Percentiles rank a stretch among this genome's conserved stretches.
Conservation (phyloP, 2,329 filamentous ascomycete species). For the Fusarium marasasianum region DNA sequence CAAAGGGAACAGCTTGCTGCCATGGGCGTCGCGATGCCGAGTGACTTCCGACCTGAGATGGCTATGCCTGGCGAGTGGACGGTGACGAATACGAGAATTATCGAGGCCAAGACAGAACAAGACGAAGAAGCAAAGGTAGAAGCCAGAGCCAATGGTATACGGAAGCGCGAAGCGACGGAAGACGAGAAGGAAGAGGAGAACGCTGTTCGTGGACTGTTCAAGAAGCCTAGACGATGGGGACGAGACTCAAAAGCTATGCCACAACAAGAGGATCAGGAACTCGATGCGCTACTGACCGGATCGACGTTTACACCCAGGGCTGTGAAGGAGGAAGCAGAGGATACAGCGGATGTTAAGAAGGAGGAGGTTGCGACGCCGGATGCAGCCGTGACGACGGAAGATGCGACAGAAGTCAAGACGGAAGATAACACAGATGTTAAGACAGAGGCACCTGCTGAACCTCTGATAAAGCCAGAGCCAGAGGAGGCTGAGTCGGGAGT, state of each 20-base stretch:
- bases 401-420: neutral
- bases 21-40: conserved; percentile 86
- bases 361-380: conserved; percentile 29
- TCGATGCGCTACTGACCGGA: conserved; percentile 68
- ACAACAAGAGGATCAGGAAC: conserved; percentile 61
- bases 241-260: conserved; percentile 61
- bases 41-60: conserved; percentile 80
- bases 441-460: conserved; percentile 49
- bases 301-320: conserved; percentile 40
- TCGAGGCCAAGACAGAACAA: conserved; percentile 57
- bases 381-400: neutral
- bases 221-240: conserved; percentile 66
- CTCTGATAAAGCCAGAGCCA: conserved; percentile 45
- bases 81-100: conserved; percentile 69
- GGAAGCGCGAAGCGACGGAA: conserved; percentile 70
- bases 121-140: conserved; percentile 55
- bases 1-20: conserved; percentile 90
- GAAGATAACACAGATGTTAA: conserved; percentile 47
- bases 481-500: conserved; percentile 36
- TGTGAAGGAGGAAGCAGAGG: conserved; percentile 40
- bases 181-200: conserved; percentile 70
- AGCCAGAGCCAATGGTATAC: conserved; percentile 63
- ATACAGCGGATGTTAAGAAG: conserved; percentile 28
- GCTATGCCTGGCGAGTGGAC: conserved; percentile 92
- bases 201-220: conserved; percentile 67